A percentile compares a stretch with the other conserved stretches of the same genome.
phyloP scores from a whole-genome alignment of 2,329 filamentous ascomycete species.

The Pseudogymnoascus sp. region DNA sequence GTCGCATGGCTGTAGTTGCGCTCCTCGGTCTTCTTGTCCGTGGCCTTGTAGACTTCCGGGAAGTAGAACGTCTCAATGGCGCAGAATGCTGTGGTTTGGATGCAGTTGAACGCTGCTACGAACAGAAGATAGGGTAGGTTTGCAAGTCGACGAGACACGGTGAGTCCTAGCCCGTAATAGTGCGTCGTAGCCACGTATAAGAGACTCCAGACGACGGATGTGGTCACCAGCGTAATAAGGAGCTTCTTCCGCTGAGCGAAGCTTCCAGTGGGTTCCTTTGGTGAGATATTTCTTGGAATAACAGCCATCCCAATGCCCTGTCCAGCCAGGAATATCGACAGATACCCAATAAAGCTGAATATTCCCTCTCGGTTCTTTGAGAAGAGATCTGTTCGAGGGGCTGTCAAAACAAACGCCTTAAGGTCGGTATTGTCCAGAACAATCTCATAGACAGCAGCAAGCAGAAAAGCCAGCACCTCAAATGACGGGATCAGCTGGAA shows the following conservation, averaged over 20 bases:
- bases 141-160: constrained; percentile 80
- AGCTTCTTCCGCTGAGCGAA: constrained; percentile 49
- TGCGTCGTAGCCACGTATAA: constrained; percentile 66
- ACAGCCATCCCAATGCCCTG: constrained; percentile 76
- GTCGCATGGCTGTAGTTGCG: constrained; percentile 64
- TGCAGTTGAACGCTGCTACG: constrained; percentile 84
- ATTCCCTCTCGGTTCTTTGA: constrained; percentile 91
- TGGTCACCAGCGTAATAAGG: constrained; percentile 56
- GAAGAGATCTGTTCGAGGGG: constrained; percentile 69
- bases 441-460: constrained; percentile 67
- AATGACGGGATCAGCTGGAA: constrained; percentile 69
- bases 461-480: constrained; percentile 62
- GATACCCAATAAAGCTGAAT: constrained; percentile 90
- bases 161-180: constrained; percentile 66
- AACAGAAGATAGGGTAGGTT: constrained; percentile 92
- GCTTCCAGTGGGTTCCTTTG: constrained; percentile 34
- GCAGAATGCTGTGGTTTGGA: constrained; percentile 74
- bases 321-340: constrained; percentile 89
- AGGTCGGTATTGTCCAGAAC: constrained; percentile 70
- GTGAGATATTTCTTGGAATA: constrained; percentile 53
- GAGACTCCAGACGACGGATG: constrained; percentile 60
- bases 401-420: constrained; percentile 75
- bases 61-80: constrained; percentile 73
- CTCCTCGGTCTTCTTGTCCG: constrained; percentile 49
- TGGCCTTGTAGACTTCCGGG: constrained; percentile 59